Evolutionary conservation across 106 monocot genomes (phyloP).

Genomic region (Dioscorea alata): DNA sequence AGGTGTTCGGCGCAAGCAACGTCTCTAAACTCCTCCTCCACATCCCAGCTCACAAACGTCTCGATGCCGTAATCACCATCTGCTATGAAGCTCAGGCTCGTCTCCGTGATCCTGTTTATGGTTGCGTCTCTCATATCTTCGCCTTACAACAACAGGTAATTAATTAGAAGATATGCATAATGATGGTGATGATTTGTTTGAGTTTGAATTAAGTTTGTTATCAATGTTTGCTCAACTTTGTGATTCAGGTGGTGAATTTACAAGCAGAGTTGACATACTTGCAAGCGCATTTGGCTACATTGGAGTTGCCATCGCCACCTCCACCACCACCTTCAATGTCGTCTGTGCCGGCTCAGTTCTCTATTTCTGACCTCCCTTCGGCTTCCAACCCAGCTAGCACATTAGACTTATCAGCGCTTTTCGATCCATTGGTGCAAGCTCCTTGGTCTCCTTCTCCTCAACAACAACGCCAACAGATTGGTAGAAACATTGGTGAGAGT

Average conservation of each 20-base stretch:
- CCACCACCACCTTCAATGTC: constrained; percentile 25
- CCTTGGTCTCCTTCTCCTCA: constrained; percentile 22
- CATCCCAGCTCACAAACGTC: constrained; percentile 83
- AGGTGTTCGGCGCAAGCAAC: constrained; percentile 98
- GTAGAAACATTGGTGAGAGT: not conserved
- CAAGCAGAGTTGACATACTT: constrained; percentile 86
- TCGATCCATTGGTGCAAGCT: constrained; percentile 37
- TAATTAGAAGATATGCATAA: not conserved
- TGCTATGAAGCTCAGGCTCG: constrained; percentile 96
- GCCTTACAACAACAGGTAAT: constrained; percentile 90
- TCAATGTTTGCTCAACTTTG: too few relatives aligned
- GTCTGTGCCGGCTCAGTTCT: constrained; percentile 39
- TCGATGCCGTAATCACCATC: constrained; percentile 94
- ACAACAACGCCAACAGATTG: constrained; percentile 18
- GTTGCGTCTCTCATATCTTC: constrained; percentile 96
- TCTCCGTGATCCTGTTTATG: constrained; percentile 87
- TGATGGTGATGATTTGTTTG: not conserved
- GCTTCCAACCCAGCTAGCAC: constrained; percentile 20
- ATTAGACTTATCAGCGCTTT: constrained; percentile 71
- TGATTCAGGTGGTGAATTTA: constrained; percentile 64
- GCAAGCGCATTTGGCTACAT: constrained; percentile 72
- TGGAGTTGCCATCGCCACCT: constrained; percentile 75
- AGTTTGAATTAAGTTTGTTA: too few relatives aligned
- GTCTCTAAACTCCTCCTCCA: constrained; percentile 90
- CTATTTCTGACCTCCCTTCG: constrained; percentile 65